Evolutionary conservation across 1,139 yeast genomes (phyloP), one percentile per base, ranked within the genome.

Genomic region (Saccharomyces hybrid): DNA sequence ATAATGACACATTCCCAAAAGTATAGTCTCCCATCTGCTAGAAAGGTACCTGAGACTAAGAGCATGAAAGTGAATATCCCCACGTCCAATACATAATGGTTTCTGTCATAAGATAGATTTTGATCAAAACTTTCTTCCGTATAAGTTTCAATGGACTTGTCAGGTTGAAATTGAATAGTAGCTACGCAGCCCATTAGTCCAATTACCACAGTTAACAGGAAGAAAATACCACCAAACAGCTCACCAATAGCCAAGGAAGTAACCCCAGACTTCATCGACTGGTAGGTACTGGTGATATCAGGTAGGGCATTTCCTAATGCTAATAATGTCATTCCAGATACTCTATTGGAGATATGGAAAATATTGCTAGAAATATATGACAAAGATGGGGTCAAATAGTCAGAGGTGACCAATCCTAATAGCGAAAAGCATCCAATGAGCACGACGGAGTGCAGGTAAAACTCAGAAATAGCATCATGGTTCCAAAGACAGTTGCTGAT

Each of bases 301-400:
- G 98, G 97, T 0, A 96, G 79, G 9, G 97, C 93, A 69, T 93
- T 93, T 0, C 98, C 98, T 59, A 91, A 76, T 0, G 99, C 96
- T 55, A 93, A 74, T 49, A 91, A 74, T 0, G 97, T 91, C 62
- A 91, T 79, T 0, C 98, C 98, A 3, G 96, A 87, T 42, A 91
- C 73, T 55, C 88, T 82, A 59, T 89, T 95, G 11, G 93, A 82
- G 50, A 91, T 70, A 11, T 82, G 79, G 20, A 89, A 71, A 2
- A 67, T 56, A 11, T 66, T 63, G 20, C 59, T 60, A 3, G 70
- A 65, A 34, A 68, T 61, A n/a, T 56, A 60, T 5, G 70, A 64
- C 46, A 68, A 53, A 25, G 68, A 65, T 30, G 69, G 69, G 0
- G 68, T 66, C 38, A 68, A 50, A 50, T 61, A 67, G 54, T 68